phyloP scores from a whole-genome alignment of 2,329 filamentous ascomycete genomes.

The Apiospora aurea region DNA sequence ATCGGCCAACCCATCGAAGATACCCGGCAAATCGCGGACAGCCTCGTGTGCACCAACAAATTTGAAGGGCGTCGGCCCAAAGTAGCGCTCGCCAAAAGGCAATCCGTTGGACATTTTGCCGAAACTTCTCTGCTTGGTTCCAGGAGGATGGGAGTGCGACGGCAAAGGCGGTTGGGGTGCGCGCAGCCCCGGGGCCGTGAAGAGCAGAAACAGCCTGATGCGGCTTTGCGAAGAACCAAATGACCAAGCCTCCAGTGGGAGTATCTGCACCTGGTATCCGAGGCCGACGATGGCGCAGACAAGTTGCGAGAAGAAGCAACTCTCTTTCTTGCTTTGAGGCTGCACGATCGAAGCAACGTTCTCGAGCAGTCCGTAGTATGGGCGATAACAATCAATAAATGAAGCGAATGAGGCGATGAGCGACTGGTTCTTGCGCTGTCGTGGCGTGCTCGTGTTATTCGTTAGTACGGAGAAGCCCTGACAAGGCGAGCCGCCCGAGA shows the following conservation, averaged over 20 bases:
- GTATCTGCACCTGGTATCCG: conserved; percentile 77
- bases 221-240: conserved; percentile 72
- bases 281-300: conserved; percentile 76
- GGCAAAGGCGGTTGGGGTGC: conserved; percentile 63
- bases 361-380: conserved; percentile 78
- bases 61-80: conserved; percentile 64
- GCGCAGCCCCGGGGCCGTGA: conserved; percentile 70
- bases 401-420: conserved; percentile 79
- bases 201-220: conserved; percentile 72
- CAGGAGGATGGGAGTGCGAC: conserved; percentile 67
- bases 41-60: conserved; percentile 62
- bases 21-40: conserved; percentile 65
- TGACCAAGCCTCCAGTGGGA: conserved; percentile 73
- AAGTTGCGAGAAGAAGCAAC: conserved; percentile 77
- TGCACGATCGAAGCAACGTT: conserved; percentile 75
- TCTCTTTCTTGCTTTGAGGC: conserved; percentile 51
- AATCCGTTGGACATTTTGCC: conserved; percentile 67
- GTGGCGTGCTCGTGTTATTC: conserved; percentile 56
- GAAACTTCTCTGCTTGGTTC: conserved; percentile 46
- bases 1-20: conserved; percentile 67
- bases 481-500: conserved; percentile 79
- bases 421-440: conserved; percentile 74
- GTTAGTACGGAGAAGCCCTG: conserved; percentile 77
- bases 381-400: conserved; percentile 76
- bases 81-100: conserved; percentile 61